A percentile compares a stretch with the other conserved stretches of the same genome.
Conservation (phyloP, 2,329 filamentous ascomycete species). For the Sclerotiophoma versabilis region DNA sequence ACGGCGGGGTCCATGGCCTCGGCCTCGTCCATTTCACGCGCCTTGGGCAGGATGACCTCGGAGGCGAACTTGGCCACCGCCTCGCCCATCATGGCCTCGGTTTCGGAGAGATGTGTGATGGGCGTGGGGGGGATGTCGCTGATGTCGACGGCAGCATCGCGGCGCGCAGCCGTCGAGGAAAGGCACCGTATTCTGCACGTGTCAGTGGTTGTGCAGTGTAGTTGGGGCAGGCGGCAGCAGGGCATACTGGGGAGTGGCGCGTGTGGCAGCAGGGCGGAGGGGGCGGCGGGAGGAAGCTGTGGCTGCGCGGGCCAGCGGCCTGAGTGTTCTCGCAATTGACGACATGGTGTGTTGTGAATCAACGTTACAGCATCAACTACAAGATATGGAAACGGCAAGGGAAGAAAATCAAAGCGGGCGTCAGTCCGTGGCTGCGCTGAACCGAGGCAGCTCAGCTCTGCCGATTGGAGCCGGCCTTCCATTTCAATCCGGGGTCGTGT, state of each 20-base stretch:
- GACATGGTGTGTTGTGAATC: constrained; percentile 40
- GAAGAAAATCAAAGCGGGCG: too few species aligned
- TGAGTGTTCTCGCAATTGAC: constrained; percentile 39
- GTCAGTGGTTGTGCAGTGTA: background rate
- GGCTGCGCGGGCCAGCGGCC: constrained; percentile 42
- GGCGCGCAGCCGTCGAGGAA: constrained; percentile 51
- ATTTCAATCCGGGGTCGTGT: constrained; percentile 15
- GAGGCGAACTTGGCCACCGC: constrained; percentile 89
- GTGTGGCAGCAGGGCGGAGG: constrained; percentile 37
- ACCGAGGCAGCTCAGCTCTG: constrained; percentile 17
- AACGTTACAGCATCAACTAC: too few species aligned
- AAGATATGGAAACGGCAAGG: background rate
- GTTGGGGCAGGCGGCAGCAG: background rate
- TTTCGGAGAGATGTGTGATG: constrained; percentile 90
- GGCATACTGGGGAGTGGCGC: constrained; percentile 42
- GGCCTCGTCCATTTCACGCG: constrained; percentile 96
- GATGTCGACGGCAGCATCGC: constrained; percentile 58
- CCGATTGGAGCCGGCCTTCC: constrained; percentile 19
- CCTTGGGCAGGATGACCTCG: constrained; percentile 87
- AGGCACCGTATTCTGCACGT: constrained; percentile 50
- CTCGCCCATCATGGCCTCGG: constrained; percentile 87
- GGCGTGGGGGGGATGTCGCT: constrained; percentile 85
- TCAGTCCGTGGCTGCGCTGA: too few species aligned
- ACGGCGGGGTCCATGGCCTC: constrained; percentile 89
- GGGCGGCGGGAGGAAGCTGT: constrained; percentile 33